Base-by-base conservation (phyloP, 495 filamentous ascomycete genomes). In the Choiromyces venosus region DNA sequence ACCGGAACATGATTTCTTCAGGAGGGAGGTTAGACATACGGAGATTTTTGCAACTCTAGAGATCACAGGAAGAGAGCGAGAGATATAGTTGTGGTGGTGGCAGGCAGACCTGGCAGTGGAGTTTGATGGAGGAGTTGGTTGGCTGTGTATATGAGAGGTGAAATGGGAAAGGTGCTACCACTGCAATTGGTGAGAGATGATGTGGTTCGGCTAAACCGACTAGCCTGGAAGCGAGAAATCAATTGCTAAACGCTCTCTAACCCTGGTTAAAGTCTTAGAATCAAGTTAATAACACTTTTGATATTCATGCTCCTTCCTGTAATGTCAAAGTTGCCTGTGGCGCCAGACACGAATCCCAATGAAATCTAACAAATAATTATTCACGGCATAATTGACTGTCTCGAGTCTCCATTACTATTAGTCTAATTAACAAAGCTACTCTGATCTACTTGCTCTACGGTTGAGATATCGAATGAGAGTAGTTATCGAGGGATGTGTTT, bases 101-200 rank as follows among this genome's bases (percentile, higher is more conserved):
- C 25, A 33, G 52, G 18, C 46, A 12, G 9, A 56, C 25, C 46
- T 33, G 52, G 52, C 33, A 29, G 25, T 61, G 39, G 39, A n/a
- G n/a, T n/a, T n/a, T n/a, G n/a, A n/a, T n/a, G 46, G 46, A 10
- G 46, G 46, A 56, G 52, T 61, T 61, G 52, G 52, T 61, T 61
- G 25, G 52, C 52, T 33, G 52, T 18, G 52, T 61, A n/a, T 4
- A 33, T 14, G 52, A 16, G 46, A 61, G 25, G 52, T 16, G 52
- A 33, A 61, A 56, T 56, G 52, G 52, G 25, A 33, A 52, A 61
- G 6, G 52, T 44, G 42, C 42, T 44, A 19, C 46, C 7, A n/a
- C 52, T 56, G 52, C 25, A 14, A 25, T 56, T 56, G 52, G 52
- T 56, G 52, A 56, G n/a, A 61, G 12, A 33, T 33, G 25, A 29